Evolutionary conservation across 768 basidiomycete genomes (phyloP).

Genomic region (Tulasnella sp.): DNA sequence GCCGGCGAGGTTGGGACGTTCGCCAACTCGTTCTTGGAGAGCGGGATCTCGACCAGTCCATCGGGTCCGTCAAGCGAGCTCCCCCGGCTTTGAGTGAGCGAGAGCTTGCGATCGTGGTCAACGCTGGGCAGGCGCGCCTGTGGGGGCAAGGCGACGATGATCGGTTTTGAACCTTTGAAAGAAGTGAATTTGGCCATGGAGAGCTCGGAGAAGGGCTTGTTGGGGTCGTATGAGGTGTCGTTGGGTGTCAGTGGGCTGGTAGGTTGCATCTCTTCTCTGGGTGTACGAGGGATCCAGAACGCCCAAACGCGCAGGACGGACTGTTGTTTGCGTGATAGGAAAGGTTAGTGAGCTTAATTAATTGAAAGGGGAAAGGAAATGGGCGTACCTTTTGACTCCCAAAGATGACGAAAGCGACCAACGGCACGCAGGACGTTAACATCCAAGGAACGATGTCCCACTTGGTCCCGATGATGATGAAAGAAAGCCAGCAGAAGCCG

Average conservation of each 20-base stretch:
- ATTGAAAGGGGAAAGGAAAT: background rate
- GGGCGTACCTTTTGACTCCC: conserved; percentile 13
- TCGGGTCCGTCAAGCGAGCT: background rate
- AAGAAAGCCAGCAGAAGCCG: conserved; percentile 9
- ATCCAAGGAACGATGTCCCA: conserved; percentile 19
- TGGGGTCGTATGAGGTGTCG: background rate
- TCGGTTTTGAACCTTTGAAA: background rate
- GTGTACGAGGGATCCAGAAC: conserved; percentile 22
- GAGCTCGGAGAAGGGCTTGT: background rate
- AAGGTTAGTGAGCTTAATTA: background rate
- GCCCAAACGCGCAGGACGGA: conserved; percentile 20
- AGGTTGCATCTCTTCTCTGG: background rate
- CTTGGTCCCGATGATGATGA: conserved; percentile 9
- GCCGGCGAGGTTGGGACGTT: background rate
- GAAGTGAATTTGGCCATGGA: background rate
- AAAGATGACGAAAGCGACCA: conserved; percentile 17
- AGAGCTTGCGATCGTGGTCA: background rate
- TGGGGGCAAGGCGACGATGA: background rate
- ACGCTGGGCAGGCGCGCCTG: conserved; percentile 1
- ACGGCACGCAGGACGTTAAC: background rate
- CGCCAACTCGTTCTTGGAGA: background rate
- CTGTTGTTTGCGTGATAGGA: background rate
- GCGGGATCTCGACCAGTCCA: background rate
- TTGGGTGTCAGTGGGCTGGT: background rate
- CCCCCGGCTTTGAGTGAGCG: background rate